Evolutionary conservation across 768 basidiomycete species (phyloP).

Genomic region (Suillus subalutaceus): DNA sequence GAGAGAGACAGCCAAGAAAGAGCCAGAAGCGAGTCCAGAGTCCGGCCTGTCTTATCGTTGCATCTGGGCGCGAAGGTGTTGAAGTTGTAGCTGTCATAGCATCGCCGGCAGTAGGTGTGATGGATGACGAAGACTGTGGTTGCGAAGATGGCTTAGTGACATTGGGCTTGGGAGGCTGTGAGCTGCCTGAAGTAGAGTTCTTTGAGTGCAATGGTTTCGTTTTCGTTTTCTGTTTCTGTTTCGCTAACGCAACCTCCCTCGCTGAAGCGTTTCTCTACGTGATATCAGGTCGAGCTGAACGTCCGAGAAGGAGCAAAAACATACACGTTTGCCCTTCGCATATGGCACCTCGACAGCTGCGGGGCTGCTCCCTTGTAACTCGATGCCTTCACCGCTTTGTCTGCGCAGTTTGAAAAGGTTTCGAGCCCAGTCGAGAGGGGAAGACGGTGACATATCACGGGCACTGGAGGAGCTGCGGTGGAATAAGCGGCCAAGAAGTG

Average conservation of each 20-base stretch:
- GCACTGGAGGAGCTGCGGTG: no score
- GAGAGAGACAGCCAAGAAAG: not conserved
- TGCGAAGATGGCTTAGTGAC: not conserved
- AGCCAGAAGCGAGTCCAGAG: not conserved
- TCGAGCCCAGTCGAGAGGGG: no score
- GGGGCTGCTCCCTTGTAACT: not conserved
- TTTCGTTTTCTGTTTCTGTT: not conserved
- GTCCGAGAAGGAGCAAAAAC: not conserved
- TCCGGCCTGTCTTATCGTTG: not conserved
- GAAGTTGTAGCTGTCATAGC: not conserved
- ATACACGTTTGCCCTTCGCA: not conserved
- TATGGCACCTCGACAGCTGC: not conserved
- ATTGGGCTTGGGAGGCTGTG: not conserved
- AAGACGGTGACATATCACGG: no score
- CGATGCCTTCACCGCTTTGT: not conserved
- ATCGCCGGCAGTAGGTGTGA: not conserved
- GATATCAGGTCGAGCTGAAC: not conserved
- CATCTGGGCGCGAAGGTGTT: not conserved
- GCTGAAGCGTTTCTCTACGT: not conserved
- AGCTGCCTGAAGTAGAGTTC: not conserved
- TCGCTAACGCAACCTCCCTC: not conserved
- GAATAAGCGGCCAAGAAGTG: no score
- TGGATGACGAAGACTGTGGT: not conserved
- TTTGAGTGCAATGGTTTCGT: not conserved
- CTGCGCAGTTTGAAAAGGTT: no score